Base-by-base conservation (phyloP, 1,284 basidiomycete species). In the Athelia sp. region DNA sequence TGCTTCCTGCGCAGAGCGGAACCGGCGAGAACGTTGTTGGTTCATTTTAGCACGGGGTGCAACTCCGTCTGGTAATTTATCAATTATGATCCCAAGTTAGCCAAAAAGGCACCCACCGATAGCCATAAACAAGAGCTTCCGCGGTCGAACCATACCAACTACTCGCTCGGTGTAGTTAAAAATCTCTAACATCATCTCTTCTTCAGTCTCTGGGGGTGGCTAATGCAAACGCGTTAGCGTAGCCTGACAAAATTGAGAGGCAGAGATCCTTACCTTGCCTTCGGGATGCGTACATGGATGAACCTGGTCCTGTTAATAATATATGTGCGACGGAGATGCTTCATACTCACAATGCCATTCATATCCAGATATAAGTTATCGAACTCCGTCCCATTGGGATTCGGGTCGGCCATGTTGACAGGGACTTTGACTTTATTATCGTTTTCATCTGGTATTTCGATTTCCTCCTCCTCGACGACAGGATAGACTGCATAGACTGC, bases 1-100 rank as follows among this genome's bases (percentile, higher is more conserved):
- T 0, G 96, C 95, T 67, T 99, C 97, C 64, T 95, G 93, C 2
- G 94, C 85, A 15, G 95, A 83, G 50, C 97, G 83, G 74, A 99
- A 99, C 55, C 96, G 90, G 61, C 97, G 82, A 18, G 93, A 94
- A 14, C 96, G 90, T 67, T 98, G 95, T 65, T 98, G 97, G 66
- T 98, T 98, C 96, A 99, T 99, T 74, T 99, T 99, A 29, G 96
- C 96, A 58, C 96, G 86, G 19, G 96, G 96, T 10, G 96, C 96
- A 32, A 99, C 97, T 52, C 96, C 97, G 64, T 99, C 93, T 93
- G 54, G 17, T 40, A 22, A n/a, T 18, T n/a, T 4, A 6, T 22
- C n/a, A 40, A 22, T 9, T 40, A 8, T 40, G 36, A 4, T 8
- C 9, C 43, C 4, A n/a, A 9, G 19, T 44, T 22, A 22, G 11